These are phyloP conservation scores for Dalbergia oliveri DNA, from an alignment of 306 rosid genomes.

Conservation along the genomic window DNA sequence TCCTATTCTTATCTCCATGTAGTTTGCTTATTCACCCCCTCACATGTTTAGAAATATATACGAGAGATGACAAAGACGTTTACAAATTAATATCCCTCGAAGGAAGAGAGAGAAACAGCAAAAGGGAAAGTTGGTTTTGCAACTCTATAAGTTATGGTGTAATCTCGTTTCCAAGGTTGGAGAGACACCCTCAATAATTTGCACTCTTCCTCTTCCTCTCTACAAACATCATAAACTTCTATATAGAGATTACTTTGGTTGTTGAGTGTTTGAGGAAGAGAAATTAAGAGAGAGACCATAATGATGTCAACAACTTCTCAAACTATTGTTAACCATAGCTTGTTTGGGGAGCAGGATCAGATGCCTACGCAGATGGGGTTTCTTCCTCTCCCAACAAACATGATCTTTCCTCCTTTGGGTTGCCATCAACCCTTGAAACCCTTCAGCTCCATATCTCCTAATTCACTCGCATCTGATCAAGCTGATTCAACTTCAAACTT, in stretches of 20 bases:
- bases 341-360: constrained; percentile 71
- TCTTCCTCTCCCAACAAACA: constrained; percentile 67
- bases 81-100: neutral
- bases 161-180: neutral
- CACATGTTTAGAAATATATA: constrained; percentile 7
- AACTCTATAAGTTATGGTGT: constrained; percentile 34
- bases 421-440: constrained; percentile 66
- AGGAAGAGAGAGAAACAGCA: constrained; percentile 6
- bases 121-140: constrained; percentile 52
- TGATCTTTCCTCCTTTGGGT: constrained; percentile 62
- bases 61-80: constrained; percentile 22
- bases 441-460: constrained; percentile 49
- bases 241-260: neutral
- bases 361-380: constrained; percentile 67
- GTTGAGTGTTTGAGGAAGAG: neutral
- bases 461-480: constrained; percentile 58
- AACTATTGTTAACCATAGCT: constrained; percentile 58
- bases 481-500: constrained; percentile 53
- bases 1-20: neutral
- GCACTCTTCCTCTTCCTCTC: constrained; percentile 14
- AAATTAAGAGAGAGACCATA: neutral
- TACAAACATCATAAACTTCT: constrained; percentile 36
- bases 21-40: constrained; percentile 26
- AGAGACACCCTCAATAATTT: neutral
- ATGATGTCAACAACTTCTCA: constrained; percentile 64